phyloP scores from a whole-genome alignment of 306 rosid genomes.

The Carpinus viminea region DNA sequence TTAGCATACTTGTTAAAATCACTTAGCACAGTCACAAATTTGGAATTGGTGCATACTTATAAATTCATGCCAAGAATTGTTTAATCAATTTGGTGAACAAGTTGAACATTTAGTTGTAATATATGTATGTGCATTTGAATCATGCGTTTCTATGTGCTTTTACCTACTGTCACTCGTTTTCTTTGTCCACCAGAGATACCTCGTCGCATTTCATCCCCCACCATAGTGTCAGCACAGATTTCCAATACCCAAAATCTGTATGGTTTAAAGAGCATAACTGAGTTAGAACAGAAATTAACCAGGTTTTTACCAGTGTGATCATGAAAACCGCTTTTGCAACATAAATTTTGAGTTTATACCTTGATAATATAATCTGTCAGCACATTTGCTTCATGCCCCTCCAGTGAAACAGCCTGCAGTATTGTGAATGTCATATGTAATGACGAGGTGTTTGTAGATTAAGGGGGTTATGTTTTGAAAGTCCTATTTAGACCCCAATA shows the following conservation, averaged over 20 bases:
- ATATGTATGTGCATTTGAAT: background rate
- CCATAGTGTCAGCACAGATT: constrained; percentile 83
- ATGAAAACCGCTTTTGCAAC: no score
- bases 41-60: no score
- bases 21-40: no score
- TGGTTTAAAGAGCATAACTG: background rate
- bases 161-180: constrained; percentile 88
- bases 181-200: constrained; percentile 91
- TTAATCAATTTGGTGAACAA: no score
- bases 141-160: background rate
- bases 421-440: background rate
- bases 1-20: background rate
- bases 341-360: constrained; percentile 26
- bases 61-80: no score
- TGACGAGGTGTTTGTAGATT: no score
- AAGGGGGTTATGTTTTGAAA: no score
- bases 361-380: constrained; percentile 22
- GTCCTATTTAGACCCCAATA: no score
- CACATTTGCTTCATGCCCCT: no score
- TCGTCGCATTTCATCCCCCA: constrained; percentile 80
- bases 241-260: constrained; percentile 89
- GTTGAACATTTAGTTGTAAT: no score
- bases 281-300: background rate
- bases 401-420: background rate
- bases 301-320: no score